Evolutionary conservation across 352 stramenopile genomes (phyloP).

Genomic region (Phytophthora cactorum): DNA sequence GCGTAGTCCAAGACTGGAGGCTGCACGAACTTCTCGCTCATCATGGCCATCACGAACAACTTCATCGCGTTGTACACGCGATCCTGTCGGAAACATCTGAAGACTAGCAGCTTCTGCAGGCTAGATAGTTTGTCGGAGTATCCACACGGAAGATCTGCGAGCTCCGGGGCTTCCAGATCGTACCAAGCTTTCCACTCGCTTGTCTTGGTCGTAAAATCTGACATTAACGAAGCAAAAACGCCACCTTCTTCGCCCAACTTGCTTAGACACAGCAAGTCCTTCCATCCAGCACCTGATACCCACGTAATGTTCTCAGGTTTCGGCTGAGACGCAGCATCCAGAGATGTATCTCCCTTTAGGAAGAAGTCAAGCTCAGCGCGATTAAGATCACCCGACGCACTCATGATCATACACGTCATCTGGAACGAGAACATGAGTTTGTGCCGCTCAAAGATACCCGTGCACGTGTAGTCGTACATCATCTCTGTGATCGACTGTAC

Average conservation of each 20-base stretch:
- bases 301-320: conserved; percentile 83
- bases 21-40: conserved; percentile 96
- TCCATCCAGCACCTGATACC: conserved; percentile 92
- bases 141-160: conserved; percentile 76
- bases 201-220: conserved; percentile 56
- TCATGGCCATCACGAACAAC: conserved; percentile 92
- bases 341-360: conserved; percentile 95
- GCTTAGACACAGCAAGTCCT: conserved; percentile 90
- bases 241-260: conserved; percentile 45
- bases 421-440: conserved; percentile 98
- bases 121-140: conserved; percentile 81
- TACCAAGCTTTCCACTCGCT: conserved; percentile 94
- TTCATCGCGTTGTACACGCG: conserved; percentile 97
- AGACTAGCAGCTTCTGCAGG: conserved; percentile 93
- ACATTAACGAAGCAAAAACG: conserved; percentile 59
- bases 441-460: conserved; percentile 97
- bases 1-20: conserved; percentile 94
- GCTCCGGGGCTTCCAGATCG: conserved; percentile 93
- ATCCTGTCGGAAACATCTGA: conserved; percentile 95
- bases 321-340: conserved; percentile 73
- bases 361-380: conserved; percentile 94
- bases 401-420: conserved; percentile 96
- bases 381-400: conserved; percentile 83
- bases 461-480: conserved; percentile 98
- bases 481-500: conserved; percentile 92